Base-by-base conservation (phyloP, 371 early-diverging fungal genomes). In the Nematocida homosporus region DNA sequence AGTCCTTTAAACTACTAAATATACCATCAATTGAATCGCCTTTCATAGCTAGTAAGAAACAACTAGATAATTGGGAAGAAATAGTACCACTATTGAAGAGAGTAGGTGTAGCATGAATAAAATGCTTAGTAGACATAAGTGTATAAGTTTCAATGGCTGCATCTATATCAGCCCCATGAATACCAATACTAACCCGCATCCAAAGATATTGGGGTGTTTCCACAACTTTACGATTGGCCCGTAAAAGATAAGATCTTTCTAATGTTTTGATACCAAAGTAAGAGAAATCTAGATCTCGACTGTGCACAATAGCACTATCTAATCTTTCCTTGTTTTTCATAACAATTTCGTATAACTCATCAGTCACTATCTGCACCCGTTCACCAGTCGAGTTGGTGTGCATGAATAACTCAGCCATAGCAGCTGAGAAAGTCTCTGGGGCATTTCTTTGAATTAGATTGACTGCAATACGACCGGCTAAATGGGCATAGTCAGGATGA, bases 241-340 rank as follows among this genome's bases (percentile, higher is more conserved):
- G 69, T 65, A 97, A 85, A 48, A 98, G 86, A 81, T 97, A 98
- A 32, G 92, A 91, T 32, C 93, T 90, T 82, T 93, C 92, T 23
- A 98, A 87, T 0, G 97, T 96, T 86, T 94, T 94, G 87, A 96
- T 92, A 8, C 96, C 97, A 88, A 97, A 98, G 86, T 89, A 98
- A 85, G 90, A 92, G 86, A 94, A 93, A 69, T 88, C 88, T 82
- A 89, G 95, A 82, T 98, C 99, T 79, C 95, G 89, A 56, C 92
- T 89, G 81, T 93, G 91, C 79, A 91, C 89, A 67, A 98, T 90
- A 67, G 91, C 90, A 13, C 88, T 87, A 86, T 98, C 89, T 66
- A 95, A 88, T 32, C 83, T 83, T 27, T 92, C 93, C 8, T 88
- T 87, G 83, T 97, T 81, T 48, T 86, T 85, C 86, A 86, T 85